phyloP scores from a whole-genome alignment of 306 rosid species.

The Casuarina cunninghamiana region DNA sequence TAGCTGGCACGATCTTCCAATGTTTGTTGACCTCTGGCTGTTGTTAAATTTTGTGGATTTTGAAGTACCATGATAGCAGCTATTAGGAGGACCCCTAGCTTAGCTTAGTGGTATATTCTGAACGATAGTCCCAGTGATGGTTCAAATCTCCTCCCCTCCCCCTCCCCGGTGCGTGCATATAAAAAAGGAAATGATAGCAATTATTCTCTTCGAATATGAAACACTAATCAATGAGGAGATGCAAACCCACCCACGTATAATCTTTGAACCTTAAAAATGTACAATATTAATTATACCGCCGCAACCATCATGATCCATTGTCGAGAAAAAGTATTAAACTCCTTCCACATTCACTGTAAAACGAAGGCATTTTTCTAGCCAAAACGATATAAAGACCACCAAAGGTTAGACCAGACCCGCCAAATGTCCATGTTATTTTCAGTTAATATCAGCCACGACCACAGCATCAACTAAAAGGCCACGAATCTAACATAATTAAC shows the following conservation, averaged over 20 bases:
- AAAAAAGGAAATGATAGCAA: background rate
- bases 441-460: slow-evolving; percentile 46
- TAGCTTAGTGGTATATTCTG: no score
- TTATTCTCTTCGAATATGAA: background rate
- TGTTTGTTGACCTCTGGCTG: no score
- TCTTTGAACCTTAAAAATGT: background rate
- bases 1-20: no score
- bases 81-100: no score
- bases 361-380: slow-evolving; percentile 13
- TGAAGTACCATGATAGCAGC: no score
- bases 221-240: background rate
- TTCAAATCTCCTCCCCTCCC: no score
- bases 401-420: slow-evolving; percentile 25
- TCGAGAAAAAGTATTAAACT: slow-evolving; percentile 18
- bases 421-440: slow-evolving; percentile 50
- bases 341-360: slow-evolving; percentile 3
- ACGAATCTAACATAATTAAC: slow-evolving; percentile 46
- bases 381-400: slow-evolving; percentile 23
- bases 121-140: no score
- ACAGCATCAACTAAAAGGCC: slow-evolving; percentile 33
- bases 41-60: no score
- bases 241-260: background rate
- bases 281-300: slow-evolving; percentile 11
- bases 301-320: slow-evolving; percentile 25
- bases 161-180: no score